Evolutionary conservation across 225 moss, liverwort and hornwort genomes (phyloP), one percentile per base, ranked within the genome.

Genomic region (Asterella californica): DNA sequence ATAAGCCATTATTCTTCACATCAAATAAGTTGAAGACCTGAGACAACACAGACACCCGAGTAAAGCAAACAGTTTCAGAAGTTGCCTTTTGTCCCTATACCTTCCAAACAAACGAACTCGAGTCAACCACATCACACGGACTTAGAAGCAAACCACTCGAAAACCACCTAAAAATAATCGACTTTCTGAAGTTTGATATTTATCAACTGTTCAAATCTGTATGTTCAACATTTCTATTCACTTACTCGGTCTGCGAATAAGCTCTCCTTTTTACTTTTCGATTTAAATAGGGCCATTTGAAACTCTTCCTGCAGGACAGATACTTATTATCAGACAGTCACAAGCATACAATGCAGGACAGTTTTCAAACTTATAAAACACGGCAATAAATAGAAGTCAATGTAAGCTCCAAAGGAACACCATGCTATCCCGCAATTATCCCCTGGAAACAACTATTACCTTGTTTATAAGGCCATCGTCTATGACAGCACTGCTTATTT

Each of bases 1-100:
- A 76, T 33, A 89, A 87, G 9, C 97, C 97, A 86, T 90, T 92
- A 73, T 84, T 93, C 87, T 94, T 94, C 34, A 90, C 93, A 72
- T 99, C 97, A 62, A 99, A 99, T 32, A 99, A 88, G 74, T 94
- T 94, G 79, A 99, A 99, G 50, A 97, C 96, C 89, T 90, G 83
- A 65, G 79, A 29, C 11, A 77, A 81, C 32, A 53, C 50, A 77
- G n/a, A 64, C 42, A 8, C 9, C 29, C 52, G 15, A 72, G 72
- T 49, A 14, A 49, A 72, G 29, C 32, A 37, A 48, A 32, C 8
- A 22, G 18, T 36, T 12, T 67, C 32, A 27, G 22, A 10, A 49
- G 48, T 50, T 49, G 1, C 49, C 15, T n/a, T 15, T 0, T 22
- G 24, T n/a, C 14, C 50, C 3, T 0, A 19, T 74, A 6, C 17